phyloP scores from a whole-genome alignment of 2,329 filamentous ascomycete species.

The Colletotrichum neosansevieriae region DNA sequence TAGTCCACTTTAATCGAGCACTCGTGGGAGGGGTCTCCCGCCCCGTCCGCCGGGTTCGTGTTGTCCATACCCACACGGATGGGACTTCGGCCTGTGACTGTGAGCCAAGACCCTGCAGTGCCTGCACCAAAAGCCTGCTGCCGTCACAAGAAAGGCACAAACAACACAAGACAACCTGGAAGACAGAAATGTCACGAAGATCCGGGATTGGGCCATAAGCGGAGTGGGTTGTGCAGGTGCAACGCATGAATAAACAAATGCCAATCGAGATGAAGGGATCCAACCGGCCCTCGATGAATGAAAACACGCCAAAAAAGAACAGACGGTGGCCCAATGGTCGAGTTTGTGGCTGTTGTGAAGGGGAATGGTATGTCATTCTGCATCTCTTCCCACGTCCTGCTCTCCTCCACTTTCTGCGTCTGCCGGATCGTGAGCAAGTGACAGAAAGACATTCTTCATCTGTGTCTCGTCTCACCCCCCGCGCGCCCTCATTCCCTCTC shows the following conservation, averaged over 20 bases:
- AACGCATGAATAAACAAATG: slow-evolving; percentile 40
- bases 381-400: background rate
- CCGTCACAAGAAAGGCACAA: background rate
- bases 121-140: background rate
- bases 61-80: background rate
- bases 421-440: no score
- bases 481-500: background rate
- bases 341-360: background rate
- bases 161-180: background rate
- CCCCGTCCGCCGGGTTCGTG: no score
- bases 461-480: no score
- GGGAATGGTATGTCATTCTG: slow-evolving; percentile 20
- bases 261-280: slow-evolving; percentile 33
- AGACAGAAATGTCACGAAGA: slow-evolving; percentile 8
- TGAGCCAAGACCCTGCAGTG: background rate
- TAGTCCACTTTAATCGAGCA: no score
- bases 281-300: background rate
- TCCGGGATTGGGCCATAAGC: slow-evolving; percentile 18
- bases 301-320: slow-evolving; percentile 9
- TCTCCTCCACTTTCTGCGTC: no score
- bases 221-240: slow-evolving; percentile 23
- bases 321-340: background rate
- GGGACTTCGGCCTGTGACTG: background rate
- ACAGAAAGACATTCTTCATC: no score
- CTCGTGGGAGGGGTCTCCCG: no score